phyloP scores from a whole-genome alignment of 768 basidiomycete genomes.

The Suillus brevipes region DNA sequence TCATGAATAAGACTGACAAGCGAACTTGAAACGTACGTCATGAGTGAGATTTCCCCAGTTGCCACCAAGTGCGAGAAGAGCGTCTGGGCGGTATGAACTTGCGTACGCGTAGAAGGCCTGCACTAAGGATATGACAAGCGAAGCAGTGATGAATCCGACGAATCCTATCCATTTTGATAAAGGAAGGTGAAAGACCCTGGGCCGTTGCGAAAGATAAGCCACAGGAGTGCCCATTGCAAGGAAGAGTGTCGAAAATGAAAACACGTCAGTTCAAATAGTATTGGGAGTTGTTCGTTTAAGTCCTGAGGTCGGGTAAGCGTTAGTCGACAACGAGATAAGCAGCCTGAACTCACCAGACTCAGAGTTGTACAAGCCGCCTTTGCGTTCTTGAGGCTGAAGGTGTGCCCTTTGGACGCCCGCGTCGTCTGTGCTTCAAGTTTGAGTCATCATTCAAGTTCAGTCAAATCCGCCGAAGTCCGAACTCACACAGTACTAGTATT shows the following conservation, averaged over 20 bases:
- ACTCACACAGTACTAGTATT: no score
- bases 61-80: constrained; percentile 89
- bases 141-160: constrained; percentile 80
- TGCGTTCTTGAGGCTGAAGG: no score
- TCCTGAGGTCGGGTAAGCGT: no score
- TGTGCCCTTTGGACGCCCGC: no score
- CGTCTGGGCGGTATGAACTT: constrained; percentile 64
- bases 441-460: no score
- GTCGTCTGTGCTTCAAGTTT: no score
- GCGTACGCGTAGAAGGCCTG: constrained; percentile 75
- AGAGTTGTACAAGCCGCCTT: no score
- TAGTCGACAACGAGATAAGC: no score
- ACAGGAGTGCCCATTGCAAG: constrained; percentile 66
- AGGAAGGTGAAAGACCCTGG: constrained; percentile 83
- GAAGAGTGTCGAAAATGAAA: constrained; percentile 73
- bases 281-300: no score
- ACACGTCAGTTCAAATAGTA: no score
- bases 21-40: constrained; percentile 59
- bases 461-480: no score
- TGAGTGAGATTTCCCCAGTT: constrained; percentile 87
- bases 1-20: neutral
- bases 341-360: no score
- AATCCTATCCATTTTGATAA: constrained; percentile 91
- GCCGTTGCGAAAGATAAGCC: constrained; percentile 75
- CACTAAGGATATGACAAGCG: constrained; percentile 71